Conservation (phyloP, 2,329 filamentous ascomycete species). For the Cladosporium sp. region DNA sequence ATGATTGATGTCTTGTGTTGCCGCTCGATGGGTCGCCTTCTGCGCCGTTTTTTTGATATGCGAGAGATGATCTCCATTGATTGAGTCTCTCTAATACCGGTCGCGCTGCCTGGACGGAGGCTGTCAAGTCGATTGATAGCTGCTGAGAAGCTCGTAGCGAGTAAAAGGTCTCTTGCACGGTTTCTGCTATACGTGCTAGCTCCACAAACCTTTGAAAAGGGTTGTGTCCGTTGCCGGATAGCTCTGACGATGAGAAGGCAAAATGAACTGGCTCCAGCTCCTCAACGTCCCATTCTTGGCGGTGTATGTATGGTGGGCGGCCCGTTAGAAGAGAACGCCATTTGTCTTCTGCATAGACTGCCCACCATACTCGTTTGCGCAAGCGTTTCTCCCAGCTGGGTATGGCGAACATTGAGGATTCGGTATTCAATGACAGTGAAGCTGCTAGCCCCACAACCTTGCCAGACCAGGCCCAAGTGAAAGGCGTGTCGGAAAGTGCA, state of each 20-base stretch:
- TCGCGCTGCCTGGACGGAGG: slow-evolving; percentile 3
- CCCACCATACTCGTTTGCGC: slow-evolving; percentile 7
- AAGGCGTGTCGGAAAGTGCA: slow-evolving; percentile 2
- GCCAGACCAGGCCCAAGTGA: slow-evolving; percentile 3
- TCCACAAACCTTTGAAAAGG: not conserved
- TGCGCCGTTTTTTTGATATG: not conserved
- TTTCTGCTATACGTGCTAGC: slow-evolving; percentile 1
- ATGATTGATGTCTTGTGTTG: not conserved
- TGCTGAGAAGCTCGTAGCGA: slow-evolving; percentile 3
- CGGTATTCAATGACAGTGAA: slow-evolving; percentile 4
- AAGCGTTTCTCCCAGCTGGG: slow-evolving; percentile 10
- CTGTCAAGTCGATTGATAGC: slow-evolving; percentile 1
- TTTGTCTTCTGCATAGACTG: slow-evolving; percentile 11
- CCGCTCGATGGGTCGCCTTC: not conserved
- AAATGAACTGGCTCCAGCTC: slow-evolving; percentile 4
- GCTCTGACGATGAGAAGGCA: not conserved
- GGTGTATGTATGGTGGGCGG: slow-evolving; percentile 7
- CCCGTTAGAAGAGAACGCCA: slow-evolving; percentile 8
- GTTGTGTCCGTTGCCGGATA: not conserved
- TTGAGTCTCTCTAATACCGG: slow-evolving; percentile 1
- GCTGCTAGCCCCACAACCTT: slow-evolving; percentile 6
- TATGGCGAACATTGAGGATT: slow-evolving; percentile 7
- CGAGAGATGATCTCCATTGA: not conserved
- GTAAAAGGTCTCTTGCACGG: slow-evolving; percentile 4
- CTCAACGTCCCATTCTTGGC: slow-evolving; percentile 9